Evolutionary conservation across 2,329 filamentous ascomycete genomes (phyloP).

Genomic region (Fusarium veterinarium): DNA sequence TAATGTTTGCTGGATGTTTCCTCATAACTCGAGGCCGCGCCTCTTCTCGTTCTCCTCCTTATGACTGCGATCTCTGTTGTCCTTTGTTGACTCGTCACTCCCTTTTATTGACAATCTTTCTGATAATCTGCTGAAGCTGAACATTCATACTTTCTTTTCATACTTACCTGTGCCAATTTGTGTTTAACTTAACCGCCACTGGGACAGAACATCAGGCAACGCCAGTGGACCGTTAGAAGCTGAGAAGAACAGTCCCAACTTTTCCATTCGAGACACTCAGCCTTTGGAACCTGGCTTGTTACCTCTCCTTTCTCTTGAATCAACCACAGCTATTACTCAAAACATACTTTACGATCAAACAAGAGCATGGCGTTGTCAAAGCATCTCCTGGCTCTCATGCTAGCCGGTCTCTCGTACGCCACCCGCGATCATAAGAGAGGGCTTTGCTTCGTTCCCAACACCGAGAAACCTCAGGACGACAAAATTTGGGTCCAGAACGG

Average conservation of each 20-base stretch:
- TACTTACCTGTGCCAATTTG: background rate
- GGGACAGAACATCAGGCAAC: background rate
- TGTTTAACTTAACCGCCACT: background rate
- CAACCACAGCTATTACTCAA: background rate
- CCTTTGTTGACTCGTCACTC: background rate
- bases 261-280: background rate
- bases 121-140: background rate
- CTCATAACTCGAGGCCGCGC: slow-evolving; percentile 8
- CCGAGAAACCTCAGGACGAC: slow-evolving; percentile 69
- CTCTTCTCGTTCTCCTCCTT: background rate
- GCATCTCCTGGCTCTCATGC: slow-evolving; percentile 31
- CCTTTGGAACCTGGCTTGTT: background rate
- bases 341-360: background rate
- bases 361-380: slow-evolving; percentile 23
- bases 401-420: slow-evolving; percentile 43
- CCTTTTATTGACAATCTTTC: background rate
- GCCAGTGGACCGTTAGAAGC: background rate
- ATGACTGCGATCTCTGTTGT: background rate
- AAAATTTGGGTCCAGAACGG: slow-evolving; percentile 68
- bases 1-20: background rate
- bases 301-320: background rate
- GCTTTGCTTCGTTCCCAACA: slow-evolving; percentile 73
- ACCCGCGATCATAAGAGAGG: slow-evolving; percentile 70
- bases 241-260: background rate
- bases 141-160: background rate